A percentile compares a stretch with the other conserved stretches of the same genome.
phyloP scores from a whole-genome alignment of 2,329 filamentous ascomycete species.

The Cladosporium cucumerinum region DNA sequence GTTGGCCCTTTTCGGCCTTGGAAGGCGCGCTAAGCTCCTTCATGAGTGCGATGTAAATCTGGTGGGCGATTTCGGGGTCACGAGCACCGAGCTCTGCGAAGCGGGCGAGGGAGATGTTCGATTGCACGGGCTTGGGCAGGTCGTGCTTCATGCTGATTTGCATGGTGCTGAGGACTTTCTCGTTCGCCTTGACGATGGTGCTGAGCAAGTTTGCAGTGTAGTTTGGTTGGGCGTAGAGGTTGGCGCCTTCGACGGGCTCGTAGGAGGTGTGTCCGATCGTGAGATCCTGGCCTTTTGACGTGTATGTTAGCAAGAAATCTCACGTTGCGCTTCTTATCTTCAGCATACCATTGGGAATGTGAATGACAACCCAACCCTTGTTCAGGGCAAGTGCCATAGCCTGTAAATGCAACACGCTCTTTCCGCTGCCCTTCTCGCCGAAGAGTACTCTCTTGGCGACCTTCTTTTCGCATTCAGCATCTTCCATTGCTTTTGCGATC shows the following conservation, averaged over 20 bases:
- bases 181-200: conserved; percentile 70
- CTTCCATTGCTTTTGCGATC: conserved; percentile 52
- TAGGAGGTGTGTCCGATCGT: conserved; percentile 80
- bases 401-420: conserved; percentile 83
- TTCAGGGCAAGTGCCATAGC: conserved; percentile 76
- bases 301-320: not conserved
- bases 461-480: conserved; percentile 46
- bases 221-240: conserved; percentile 71
- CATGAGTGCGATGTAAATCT: conserved; percentile 78
- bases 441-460: conserved; percentile 64
- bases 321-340: conserved; percentile 25
- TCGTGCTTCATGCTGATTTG: conserved; percentile 52
- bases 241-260: conserved; percentile 52
- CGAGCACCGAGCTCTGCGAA: conserved; percentile 66
- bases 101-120: conserved; percentile 60
- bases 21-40: conserved; percentile 63
- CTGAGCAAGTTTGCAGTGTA: conserved; percentile 73
- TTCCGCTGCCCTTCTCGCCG: conserved; percentile 73
- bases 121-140: conserved; percentile 58
- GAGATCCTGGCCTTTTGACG: conserved; percentile 67
- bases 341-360: conserved; percentile 75
- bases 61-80: conserved; percentile 75
- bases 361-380: conserved; percentile 84
- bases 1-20: conserved; percentile 34
- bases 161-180: conserved; percentile 56